Evolutionary conservation across 2,329 filamentous ascomycete genomes (phyloP).

Genomic region (Arthrobotrys musiformis): DNA sequence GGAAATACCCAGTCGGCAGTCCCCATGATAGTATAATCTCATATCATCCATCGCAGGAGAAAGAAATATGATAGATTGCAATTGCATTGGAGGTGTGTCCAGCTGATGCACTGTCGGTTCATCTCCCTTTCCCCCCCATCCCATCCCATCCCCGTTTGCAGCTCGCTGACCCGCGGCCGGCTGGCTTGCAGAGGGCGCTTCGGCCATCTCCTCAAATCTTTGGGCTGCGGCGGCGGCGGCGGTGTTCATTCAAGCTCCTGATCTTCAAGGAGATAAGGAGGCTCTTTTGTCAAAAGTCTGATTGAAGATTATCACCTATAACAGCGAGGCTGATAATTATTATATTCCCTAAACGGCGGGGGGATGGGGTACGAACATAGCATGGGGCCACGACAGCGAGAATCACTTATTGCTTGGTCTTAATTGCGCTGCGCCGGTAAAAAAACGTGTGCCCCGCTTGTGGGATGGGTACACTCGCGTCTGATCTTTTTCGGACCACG

Average conservation of each 20-base stretch:
- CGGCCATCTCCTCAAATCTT: constrained; percentile 35
- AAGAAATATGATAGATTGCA: constrained; percentile 17
- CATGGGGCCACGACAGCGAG: constrained; percentile 18
- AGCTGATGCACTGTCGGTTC: constrained; percentile 3
- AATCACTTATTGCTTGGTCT: too few species aligned
- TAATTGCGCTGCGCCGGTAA: constrained; percentile 32
- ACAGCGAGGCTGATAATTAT: not conserved
- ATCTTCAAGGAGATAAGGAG: constrained; percentile 22
- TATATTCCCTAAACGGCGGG: constrained; percentile 5
- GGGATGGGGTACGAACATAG: not conserved
- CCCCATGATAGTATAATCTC: constrained; percentile 7
- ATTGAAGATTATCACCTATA: constrained; percentile 19
- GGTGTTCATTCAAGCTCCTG: not conserved
- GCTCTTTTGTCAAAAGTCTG: constrained; percentile 14
- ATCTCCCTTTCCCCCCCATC: too few species aligned
- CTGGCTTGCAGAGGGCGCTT: constrained; percentile 3
- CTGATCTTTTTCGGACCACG: constrained; percentile 44
- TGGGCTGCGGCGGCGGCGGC: too few species aligned
- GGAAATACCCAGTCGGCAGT: constrained; percentile 30
- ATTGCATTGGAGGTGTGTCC: constrained; percentile 15
- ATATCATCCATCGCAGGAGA: too few species aligned
- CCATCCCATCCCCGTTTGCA: not conserved
- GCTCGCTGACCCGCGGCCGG: not conserved
- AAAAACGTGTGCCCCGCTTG: constrained; percentile 53
- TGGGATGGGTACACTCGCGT: constrained; percentile 27